A percentile compares a stretch with the other conserved stretches of the same genome.
Evolutionary conservation across 108 stramenopile genomes (phyloP).

Genomic region (Nannochloropsis salina): DNA sequence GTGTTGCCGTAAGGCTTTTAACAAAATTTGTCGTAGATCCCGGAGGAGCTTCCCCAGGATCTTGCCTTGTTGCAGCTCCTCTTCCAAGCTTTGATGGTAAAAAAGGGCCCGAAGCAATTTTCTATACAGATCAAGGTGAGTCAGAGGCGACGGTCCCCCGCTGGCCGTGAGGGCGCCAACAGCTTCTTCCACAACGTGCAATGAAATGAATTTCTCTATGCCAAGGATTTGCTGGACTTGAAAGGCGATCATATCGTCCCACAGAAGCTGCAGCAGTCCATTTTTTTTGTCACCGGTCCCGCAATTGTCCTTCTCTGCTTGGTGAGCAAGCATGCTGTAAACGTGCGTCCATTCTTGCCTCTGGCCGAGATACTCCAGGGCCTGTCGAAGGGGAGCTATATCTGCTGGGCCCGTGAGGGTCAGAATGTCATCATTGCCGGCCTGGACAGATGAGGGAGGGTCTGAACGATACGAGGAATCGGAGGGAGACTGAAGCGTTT

Average conservation of each 20-base stretch:
- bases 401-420: not conserved
- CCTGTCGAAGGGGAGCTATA: not conserved
- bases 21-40: not conserved
- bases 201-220: not conserved
- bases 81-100: not conserved
- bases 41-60: not conserved
- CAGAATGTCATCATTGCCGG: not conserved
- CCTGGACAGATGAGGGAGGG: not conserved
- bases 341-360: constrained; percentile 7
- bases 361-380: not conserved
- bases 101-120: not conserved
- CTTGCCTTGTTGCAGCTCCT: not conserved
- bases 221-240: constrained; percentile 19
- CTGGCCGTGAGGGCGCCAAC: not conserved
- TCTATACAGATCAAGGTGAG: not conserved
- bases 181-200: not conserved
- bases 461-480: not conserved
- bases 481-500: not conserved
- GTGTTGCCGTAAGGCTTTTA: not conserved
- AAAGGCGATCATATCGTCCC: not conserved
- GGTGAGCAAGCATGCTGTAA: not conserved
- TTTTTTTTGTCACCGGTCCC: not conserved
- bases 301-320: not conserved
- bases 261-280: not conserved
- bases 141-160: not conserved